Evolutionary conservation across 2,329 filamentous ascomycete genomes (phyloP).

Genomic region (Verticillium isaacii): DNA sequence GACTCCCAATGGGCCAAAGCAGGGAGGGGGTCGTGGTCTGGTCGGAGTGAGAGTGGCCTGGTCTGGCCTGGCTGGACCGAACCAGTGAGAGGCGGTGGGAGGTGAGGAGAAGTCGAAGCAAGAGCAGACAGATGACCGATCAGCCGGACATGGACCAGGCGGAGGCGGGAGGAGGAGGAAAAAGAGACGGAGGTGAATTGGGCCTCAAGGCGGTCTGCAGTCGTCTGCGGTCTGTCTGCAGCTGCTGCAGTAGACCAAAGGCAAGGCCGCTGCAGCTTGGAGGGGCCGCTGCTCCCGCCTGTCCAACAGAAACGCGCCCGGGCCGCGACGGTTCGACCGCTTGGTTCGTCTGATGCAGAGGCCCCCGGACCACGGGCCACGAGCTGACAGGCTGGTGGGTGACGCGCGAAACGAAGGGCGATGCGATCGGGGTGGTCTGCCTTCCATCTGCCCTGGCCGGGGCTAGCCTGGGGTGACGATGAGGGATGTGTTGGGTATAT

Average conservation of each 20-base stretch:
- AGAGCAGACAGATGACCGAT: neutral
- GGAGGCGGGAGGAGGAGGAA: too few relatives aligned
- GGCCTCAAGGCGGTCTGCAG: constrained; percentile 6
- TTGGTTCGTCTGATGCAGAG: neutral
- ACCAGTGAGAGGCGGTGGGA: neutral
- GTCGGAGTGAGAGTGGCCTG: neutral
- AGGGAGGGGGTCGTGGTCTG: neutral
- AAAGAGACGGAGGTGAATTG: neutral
- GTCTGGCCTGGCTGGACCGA: neutral
- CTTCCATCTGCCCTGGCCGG: neutral
- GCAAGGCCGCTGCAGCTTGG: neutral
- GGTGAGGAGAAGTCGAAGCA: neutral
- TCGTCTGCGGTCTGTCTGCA: neutral
- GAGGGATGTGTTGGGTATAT: neutral
- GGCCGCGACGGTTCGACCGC: neutral
- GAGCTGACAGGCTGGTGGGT: neutral
- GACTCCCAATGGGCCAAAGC: constrained; percentile 8
- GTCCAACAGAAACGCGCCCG: neutral
- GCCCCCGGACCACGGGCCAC: neutral
- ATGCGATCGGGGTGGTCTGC: neutral
- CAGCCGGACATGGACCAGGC: neutral
- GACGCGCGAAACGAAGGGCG: neutral
- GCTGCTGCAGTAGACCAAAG: neutral
- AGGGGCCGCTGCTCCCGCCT: neutral
- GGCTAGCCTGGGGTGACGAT: neutral